A percentile compares a stretch with the other conserved stretches of the same genome.
These are phyloP conservation scores for Penicillium sp. DNA, from an alignment of 2,329 filamentous ascomycete species.

Conservation along the genomic window DNA sequence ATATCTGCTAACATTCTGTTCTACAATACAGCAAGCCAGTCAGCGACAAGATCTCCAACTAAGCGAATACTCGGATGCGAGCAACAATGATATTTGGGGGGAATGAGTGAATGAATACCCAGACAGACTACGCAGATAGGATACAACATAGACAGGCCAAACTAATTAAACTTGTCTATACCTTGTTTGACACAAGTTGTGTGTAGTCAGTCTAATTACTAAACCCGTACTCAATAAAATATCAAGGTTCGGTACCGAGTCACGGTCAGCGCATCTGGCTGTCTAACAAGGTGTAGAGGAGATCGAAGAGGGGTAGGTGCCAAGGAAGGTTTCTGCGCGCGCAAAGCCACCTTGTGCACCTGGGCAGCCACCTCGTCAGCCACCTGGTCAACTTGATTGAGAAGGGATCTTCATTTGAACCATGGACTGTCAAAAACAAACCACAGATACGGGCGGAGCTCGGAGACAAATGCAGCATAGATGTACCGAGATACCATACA, in stretches of 20 bases:
- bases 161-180: not conserved
- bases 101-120: conserved; percentile 1
- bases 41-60: conserved; percentile 4
- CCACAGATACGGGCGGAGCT: not conserved
- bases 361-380: not conserved
- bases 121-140: not conserved
- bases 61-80: not conserved
- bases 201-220: not conserved
- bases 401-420: not conserved
- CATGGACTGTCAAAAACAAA: not conserved
- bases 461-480: not conserved
- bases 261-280: not conserved
- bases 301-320: not conserved
- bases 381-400: no score
- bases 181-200: not conserved
- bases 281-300: not conserved
- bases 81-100: not conserved
- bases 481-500: no score
- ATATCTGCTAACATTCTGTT: not conserved
- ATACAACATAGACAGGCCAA: not conserved
- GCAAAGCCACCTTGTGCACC: not conserved
- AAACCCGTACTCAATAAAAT: not conserved
- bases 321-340: not conserved
- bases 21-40: not conserved
- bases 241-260: not conserved